A percentile compares a stretch with the other conserved stretches of the same genome.
Evolutionary conservation across 306 rosid species (phyloP).

Genomic region (Rosa rugosa): DNA sequence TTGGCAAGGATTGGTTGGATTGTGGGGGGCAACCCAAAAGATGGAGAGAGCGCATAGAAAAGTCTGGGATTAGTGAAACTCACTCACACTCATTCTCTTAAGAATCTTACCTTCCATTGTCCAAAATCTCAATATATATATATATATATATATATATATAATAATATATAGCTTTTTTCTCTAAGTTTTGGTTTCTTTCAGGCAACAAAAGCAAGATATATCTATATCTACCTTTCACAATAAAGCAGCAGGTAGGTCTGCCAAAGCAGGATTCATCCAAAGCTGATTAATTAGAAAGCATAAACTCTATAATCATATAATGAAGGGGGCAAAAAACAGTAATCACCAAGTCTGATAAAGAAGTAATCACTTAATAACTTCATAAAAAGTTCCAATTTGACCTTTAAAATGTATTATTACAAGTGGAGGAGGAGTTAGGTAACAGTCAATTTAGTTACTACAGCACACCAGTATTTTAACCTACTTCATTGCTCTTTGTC

Average conservation of each 20-base stretch:
- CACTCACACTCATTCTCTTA: constrained; percentile 6
- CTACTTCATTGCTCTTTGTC: constrained; percentile 12
- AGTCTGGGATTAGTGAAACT: background rate
- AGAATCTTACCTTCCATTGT: constrained; percentile 14
- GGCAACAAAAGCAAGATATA: constrained; percentile 7
- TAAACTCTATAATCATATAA: constrained; percentile 9
- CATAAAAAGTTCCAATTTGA: background rate
- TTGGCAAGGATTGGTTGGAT: constrained; percentile 21
- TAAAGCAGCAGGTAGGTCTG: constrained; percentile 2
- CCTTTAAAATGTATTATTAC: constrained; percentile 15
- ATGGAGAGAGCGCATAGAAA: background rate
- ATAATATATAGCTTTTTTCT: background rate
- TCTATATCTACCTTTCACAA: background rate
- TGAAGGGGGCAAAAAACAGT: background rate
- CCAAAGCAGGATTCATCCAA: constrained; percentile 3
- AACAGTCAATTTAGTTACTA: constrained; percentile 35
- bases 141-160: background rate
- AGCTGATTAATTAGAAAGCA: constrained; percentile 6
- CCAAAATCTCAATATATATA: constrained; percentile 20
- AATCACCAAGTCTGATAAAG: background rate
- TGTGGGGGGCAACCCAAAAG: constrained; percentile 20
- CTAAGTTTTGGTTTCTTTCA: background rate
- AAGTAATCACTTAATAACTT: background rate
- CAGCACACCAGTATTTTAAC: constrained; percentile 21
- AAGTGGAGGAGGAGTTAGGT: constrained; percentile 33